Evolutionary conservation across 202 grass and related monocot genomes (phyloP), one percentile per base, ranked within the genome.

Genomic region (Bolboschoenoplectus hybrid): DNA sequence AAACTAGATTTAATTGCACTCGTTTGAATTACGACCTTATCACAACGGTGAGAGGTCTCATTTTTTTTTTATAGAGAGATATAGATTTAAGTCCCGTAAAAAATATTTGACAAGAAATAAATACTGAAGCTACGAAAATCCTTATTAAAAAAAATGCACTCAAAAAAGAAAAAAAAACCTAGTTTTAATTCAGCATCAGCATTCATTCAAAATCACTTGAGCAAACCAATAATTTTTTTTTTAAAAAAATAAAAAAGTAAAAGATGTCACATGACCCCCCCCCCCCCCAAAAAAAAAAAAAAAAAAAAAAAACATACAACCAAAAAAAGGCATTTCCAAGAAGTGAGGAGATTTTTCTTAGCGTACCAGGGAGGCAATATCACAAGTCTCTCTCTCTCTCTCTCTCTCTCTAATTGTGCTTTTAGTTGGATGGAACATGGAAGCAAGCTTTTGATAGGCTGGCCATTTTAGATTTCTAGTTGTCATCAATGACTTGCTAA

Each of bases 401-500:
- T 40, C 34, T 39, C 36, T 39, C 16, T 74, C 63, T 50, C 12
- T 50, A 41, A 26, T 41, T 79, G 16, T 1, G 55, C 76, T 58
- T 60, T 61, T 80, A 43, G 36, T 80, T 80, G 76, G 55, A 80
- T 41, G 51, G 1, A 74, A 52, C 71, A 56, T 16, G 50, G 2
- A 80, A 44, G 35, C 52, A 60, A 60, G 32, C 52, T 58, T 58
- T 79, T 56, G 76, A 61, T 80, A 61, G 36, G 35, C 35, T 61
- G 53, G 76, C 52, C 34, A 61, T 61, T 58, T 3, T 41, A 14
- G 26, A 26, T 26, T 26, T 67, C 65, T 67, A 43, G 52, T 38
- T 80, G 76, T 61, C 53, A 80, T 57, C 35, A 78, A 78, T 58
- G 35, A 16, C n/a, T 26, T 61, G 52, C 7, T 80, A 19, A 43